Percentiles rank a stretch among this genome's conserved stretches.
phyloP scores from a whole-genome alignment of 305 asterid species.

The Fraxinus floribunda region DNA sequence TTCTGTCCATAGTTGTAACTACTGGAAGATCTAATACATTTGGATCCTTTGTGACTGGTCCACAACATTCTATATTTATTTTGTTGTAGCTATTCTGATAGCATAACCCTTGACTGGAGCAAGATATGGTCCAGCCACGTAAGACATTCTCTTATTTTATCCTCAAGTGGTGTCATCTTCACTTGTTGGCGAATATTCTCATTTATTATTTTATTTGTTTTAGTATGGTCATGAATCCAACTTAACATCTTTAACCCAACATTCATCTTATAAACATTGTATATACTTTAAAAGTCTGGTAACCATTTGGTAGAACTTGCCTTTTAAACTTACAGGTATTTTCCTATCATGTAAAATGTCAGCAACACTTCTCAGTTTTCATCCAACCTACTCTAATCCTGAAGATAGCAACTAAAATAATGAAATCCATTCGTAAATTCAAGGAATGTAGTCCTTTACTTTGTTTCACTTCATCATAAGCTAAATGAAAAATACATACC shows the following conservation, averaged over 20 bases:
- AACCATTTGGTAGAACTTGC: not conserved
- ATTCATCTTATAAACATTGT: not conserved
- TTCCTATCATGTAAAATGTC: not conserved
- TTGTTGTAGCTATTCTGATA: not conserved
- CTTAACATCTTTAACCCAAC: not conserved
- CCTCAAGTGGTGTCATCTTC: not conserved
- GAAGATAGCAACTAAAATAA: not conserved
- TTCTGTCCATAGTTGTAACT: not conserved
- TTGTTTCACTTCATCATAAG: not conserved
- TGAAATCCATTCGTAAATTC: not conserved
- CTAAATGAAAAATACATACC: not conserved
- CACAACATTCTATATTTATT: not conserved
- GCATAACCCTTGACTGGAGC: not conserved
- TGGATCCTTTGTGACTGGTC: not conserved
- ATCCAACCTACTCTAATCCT: not conserved
- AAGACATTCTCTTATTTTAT: not conserved
- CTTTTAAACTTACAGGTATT: not conserved
- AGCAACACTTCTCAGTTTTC: not conserved
- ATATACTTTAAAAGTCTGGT: not conserved
- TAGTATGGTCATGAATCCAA: not conserved
- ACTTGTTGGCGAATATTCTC: not conserved
- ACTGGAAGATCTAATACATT: not conserved
- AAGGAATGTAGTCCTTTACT: not conserved
- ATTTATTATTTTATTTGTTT: not conserved
- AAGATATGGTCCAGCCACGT: not conserved